These are phyloP conservation scores for Gastrodia elata DNA, from an alignment of 106 monocot species.

Conservation along the genomic window DNA sequence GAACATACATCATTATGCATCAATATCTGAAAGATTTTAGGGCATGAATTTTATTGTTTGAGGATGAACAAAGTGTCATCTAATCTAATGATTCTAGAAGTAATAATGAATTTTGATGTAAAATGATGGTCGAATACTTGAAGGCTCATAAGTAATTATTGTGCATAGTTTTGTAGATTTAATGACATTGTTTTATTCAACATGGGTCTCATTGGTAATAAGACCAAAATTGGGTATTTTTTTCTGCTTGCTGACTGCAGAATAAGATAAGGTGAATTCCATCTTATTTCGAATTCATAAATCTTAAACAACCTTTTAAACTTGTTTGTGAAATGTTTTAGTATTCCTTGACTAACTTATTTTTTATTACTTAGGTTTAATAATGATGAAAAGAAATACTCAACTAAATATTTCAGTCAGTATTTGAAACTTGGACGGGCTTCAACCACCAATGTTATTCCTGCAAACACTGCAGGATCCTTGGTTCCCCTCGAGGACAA, in stretches of 20 bases:
- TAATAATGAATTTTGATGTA: background rate
- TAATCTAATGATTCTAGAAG: background rate
- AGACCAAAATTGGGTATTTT: background rate
- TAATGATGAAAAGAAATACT: slow-evolving; percentile 30
- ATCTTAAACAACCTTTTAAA: background rate
- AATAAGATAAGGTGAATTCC: background rate
- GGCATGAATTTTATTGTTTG: too few relatives aligned
- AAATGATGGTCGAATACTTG: background rate
- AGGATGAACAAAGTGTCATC: too few relatives aligned
- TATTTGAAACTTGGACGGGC: slow-evolving; percentile 9
- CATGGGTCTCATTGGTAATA: background rate
- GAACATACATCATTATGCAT: too few relatives aligned
- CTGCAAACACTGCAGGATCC: slow-evolving; percentile 8
- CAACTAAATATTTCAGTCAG: slow-evolving; percentile 18
- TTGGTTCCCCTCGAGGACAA: slow-evolving; percentile 32
- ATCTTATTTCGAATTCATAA: background rate
- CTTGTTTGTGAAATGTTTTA: background rate
- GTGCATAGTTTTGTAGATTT: background rate
- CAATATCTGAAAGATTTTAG: too few relatives aligned
- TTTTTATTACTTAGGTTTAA: slow-evolving; percentile 33
- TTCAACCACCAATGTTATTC: slow-evolving; percentile 5
- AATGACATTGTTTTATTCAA: background rate
- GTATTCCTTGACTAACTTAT: background rate
- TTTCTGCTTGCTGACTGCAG: background rate
- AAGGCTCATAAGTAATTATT: background rate